Base-by-base conservation (phyloP, 139 green algal genomes). In the Chlamydomonas applanata region DNA sequence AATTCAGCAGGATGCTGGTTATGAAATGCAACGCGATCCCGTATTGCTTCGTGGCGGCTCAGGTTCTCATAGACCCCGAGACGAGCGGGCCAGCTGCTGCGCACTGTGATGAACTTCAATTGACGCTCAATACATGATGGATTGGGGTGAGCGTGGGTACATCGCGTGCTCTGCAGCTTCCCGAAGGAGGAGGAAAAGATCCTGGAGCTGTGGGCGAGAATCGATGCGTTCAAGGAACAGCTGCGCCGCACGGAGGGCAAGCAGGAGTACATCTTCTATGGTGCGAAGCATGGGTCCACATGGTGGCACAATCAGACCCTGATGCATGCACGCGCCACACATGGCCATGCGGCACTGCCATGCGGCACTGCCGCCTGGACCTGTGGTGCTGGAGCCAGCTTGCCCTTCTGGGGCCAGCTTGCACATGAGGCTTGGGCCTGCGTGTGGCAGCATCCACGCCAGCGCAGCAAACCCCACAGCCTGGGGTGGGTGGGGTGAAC, bases 251-350 rank as follows among this genome's bases (percentile, higher is more conserved):
- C 81, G 0, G 89, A 98, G 79, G 96, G 94, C 64, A 91, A 92
- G 75, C 93, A 93, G 0, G 90, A 97, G 78, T 99, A 97, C 81
- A 85, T 96, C 34, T 99, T 99, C 80, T 99, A 95, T 79, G 67
- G 65, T 72, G 63, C 20, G 63, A 24, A 13, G 46, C 46, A 24
- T n/a, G 40, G 40, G 40, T 49, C 7, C 40, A 49, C 40, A 49
- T 49, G 40, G 7, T 49, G 7, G 40, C 40, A 49, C 7, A 19
- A 49, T 49, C 7, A 7, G 40, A 49, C 11, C 40, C 40, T 49
- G 7, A 49, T 49, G 40, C 40, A 49, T 7, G 40, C 11, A 19
- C 7, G 40, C 40, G 11, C 7, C 40, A 19, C 7, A 19, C 40
- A 49, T 49, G 40, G n/a, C n/a, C n/a, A n/a, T n/a, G n/a, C n/a